Base-by-base conservation (phyloP, 164 flowering plant species). In the Magnolia sinica region DNA sequence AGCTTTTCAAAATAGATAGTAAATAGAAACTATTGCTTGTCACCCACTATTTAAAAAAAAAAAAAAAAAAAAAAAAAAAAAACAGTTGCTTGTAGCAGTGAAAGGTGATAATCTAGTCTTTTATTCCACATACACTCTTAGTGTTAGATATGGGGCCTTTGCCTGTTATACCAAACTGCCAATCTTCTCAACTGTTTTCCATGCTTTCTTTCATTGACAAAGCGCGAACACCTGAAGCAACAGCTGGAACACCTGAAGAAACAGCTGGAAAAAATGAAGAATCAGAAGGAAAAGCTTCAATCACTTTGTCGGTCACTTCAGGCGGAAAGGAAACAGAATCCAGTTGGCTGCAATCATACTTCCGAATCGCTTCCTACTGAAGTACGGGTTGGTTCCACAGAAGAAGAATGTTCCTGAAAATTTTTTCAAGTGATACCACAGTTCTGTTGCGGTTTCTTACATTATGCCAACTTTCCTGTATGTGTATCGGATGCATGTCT, bases 231-330 rank as follows among this genome's bases (percentile, higher is more conserved):
- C 65, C 9, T 90, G 87, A 95, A 95, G 92, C 89, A 91, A 80
- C 98, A 91, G 68, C 78, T 91, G 81, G 97, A 95, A 85, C 93
- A 90, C 77, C 68, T 85, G 65, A 92, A 87, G 87, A 91, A 89
- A 68, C 98, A 93, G 83, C 78, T 91, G 80, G 96, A 93, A 85
- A 95, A 90, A 78, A 70, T 85, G 65, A 92, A 87, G 87, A 91
- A 89, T 70, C 98, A 93, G 83, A 95, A 95, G 83, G 97, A 89
- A 66, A 93, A 89, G 83, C 96, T 95, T 27, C 98, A 95, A 78
- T 88, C 96, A 5, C 77, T 95, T 67, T 95, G 99, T 78, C 86
- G 99, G 68, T 89, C 93, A 18, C 91, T 95, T 73, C 97, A 93
- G 81, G 98, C 95, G 51, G 97, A 95, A 80, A 83, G 99, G 82